These are phyloP conservation scores for Penstemon barbatus DNA, from an alignment of 257 asterid genomes.

Conservation along the genomic window DNA sequence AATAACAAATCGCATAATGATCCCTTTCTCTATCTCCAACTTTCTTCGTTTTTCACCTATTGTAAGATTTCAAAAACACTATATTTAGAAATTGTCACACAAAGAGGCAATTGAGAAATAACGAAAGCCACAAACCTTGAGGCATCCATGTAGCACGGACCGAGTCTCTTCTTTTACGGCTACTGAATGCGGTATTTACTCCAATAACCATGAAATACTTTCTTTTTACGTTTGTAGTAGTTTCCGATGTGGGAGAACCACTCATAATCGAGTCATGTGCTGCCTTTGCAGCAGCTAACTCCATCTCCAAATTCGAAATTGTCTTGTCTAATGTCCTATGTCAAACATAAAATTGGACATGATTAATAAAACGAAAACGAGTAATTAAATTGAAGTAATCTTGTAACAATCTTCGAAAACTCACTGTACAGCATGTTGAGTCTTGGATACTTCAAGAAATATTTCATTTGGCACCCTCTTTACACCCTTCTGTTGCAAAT, in stretches of 20 bases:
- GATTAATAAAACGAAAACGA: neutral
- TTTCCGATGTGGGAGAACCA: conserved; percentile 70
- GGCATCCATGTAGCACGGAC: conserved; percentile 97
- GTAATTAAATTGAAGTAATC: neutral
- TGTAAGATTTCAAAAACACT: conserved; percentile 15
- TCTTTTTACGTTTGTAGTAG: conserved; percentile 38
- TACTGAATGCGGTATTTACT: conserved; percentile 87
- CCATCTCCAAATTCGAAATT: conserved; percentile 78
- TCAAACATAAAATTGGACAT: conserved; percentile 2
- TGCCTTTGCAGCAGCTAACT: conserved; percentile 80
- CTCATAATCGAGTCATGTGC: conserved; percentile 69
- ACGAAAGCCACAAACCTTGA: conserved; percentile 49
- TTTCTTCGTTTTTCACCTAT: conserved; percentile 65
- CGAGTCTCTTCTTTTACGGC: conserved; percentile 86
- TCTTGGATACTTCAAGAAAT: conserved; percentile 55
- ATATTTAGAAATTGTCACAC: conserved; percentile 20
- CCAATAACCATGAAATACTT: conserved; percentile 83
- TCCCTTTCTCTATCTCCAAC: conserved; percentile 77
- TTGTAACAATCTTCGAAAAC: conserved; percentile 18
- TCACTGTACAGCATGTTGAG: conserved; percentile 61
- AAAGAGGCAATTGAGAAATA: conserved; percentile 15
- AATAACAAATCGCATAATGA: conserved; percentile 76
- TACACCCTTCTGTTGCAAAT: conserved; percentile 53
- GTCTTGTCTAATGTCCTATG: conserved; percentile 74
- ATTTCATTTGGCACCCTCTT: conserved; percentile 50